Evolutionary conservation across 164 flowering plant genomes (phyloP), one percentile per base, ranked within the genome.

Genomic region (Vitis vinifera): DNA sequence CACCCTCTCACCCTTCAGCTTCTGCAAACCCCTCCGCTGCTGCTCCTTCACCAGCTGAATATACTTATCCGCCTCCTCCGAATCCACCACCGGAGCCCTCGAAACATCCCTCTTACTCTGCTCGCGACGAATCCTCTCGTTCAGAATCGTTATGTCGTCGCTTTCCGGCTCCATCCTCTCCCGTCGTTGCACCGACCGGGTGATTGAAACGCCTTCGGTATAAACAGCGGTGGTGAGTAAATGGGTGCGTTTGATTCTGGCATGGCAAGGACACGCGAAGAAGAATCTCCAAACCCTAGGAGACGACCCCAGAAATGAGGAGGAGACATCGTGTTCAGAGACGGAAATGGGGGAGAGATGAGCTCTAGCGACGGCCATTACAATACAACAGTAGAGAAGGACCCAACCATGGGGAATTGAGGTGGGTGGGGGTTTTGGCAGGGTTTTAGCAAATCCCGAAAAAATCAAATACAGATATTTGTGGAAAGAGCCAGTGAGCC

Each of bases 21-120:
- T 91, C 83, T 78, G 88, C 75, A 95, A 69, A 0, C 99, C 99
- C 79, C 92, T 85, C 79, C 88, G 96, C 81, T 95, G 99, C 80
- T 95, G 99, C 79, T 85, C 81, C 84, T 87, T 94, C 70, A 94
- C 99, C 75, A 82, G 59, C 70, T 74, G 80, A 12, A 94, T 94
- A 74, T 92, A 94, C 82, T 76, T 85, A 64, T 92, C 96, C 0
- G 97, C 94, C 76, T 94, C 99, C 65, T 83, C 78, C 2, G 90
- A 75, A 19, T 81, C 89, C 87, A 90, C 82, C 23, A 52, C 71
- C 6, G 78, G 71, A 37, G 44, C 44, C 11, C 77, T 75, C 15
- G 86, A 44, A 7, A 72, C 68, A 10, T 86, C 90, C 62, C 96
- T 68, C 70, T 80, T 85, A 11, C 82, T 65, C 4, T 77, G 79